phyloP scores from a whole-genome alignment of 208 protist genomes.

The Tritrichomonas musculus region DNA sequence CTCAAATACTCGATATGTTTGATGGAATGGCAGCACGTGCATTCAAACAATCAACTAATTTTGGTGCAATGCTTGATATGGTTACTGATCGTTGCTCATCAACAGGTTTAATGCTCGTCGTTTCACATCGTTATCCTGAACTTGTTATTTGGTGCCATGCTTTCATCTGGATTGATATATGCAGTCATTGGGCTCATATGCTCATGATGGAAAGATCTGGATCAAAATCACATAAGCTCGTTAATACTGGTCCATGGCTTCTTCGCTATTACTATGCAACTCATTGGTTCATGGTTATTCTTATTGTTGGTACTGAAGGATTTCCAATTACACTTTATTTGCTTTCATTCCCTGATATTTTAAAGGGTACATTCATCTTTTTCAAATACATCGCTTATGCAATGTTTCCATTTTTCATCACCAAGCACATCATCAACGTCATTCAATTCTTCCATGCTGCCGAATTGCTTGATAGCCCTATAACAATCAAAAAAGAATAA shows the following conservation, averaged over 20 bases:
- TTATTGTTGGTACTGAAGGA: constrained; percentile 7
- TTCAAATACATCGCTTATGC: neutral
- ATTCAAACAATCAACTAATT: constrained; percentile 37
- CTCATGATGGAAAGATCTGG: neutral
- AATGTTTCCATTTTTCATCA: neutral
- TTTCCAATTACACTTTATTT: neutral
- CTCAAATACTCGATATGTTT: constrained; percentile 39
- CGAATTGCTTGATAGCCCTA: neutral
- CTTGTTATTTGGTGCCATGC: neutral
- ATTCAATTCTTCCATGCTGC: constrained; percentile 15
- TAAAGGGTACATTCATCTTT: too few species aligned
- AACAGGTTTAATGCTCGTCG: neutral
- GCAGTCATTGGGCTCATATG: neutral
- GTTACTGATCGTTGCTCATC: constrained; percentile 41
- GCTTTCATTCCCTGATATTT: neutral
- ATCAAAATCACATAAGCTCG: neutral
- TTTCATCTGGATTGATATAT: constrained; percentile 23
- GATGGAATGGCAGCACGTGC: constrained; percentile 39
- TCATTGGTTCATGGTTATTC: constrained; percentile 1
- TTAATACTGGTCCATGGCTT: constrained; percentile 17
- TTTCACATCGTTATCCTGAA: neutral
- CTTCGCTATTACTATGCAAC: neutral
- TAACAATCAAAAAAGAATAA: too few species aligned
- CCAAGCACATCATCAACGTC: constrained; percentile 8
- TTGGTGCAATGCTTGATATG: constrained; percentile 43